These are phyloP conservation scores for Penicillium psychrofluorescens DNA, from an alignment of 495 filamentous ascomycete genomes.

Conservation along the genomic window DNA sequence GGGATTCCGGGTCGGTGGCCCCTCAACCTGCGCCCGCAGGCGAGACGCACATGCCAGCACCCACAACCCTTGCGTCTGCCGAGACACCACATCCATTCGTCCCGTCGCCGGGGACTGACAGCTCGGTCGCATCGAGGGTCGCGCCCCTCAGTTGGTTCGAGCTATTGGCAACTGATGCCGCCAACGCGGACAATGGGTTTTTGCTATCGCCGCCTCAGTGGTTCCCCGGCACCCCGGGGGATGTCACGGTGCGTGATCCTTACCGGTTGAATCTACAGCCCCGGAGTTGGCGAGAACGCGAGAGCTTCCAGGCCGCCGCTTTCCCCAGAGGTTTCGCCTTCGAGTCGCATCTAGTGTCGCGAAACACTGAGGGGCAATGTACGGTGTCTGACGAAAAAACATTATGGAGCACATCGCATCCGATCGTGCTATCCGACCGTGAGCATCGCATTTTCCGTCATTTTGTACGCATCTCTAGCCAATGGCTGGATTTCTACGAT, in stretches of 20 bases:
- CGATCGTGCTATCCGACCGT: constrained; percentile 12
- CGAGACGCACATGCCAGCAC: not conserved
- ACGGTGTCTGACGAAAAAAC: constrained; percentile 8
- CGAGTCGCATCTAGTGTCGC: constrained; percentile 3
- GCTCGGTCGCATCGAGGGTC: constrained; percentile 8
- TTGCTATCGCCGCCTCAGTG: constrained; percentile 14
- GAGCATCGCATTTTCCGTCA: constrained; percentile 16
- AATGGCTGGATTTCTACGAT: constrained; percentile 21
- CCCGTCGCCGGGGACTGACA: constrained; percentile 19
- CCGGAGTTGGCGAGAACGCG: constrained; percentile 10
- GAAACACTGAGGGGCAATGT: constrained; percentile 1
- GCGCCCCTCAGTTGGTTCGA: constrained; percentile 27
- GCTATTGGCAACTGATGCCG: constrained; percentile 21
- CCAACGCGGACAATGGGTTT: constrained; percentile 18
- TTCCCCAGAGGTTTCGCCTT: constrained; percentile 5
- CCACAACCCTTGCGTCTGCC: not conserved
- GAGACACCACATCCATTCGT: constrained; percentile 5
- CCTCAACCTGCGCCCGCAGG: not conserved
- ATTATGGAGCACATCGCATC: constrained; percentile 10
- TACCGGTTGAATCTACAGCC: constrained; percentile 13
- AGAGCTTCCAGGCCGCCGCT: constrained; percentile 24
- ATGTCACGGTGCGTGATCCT: not conserved
- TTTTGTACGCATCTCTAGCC: constrained; percentile 14
- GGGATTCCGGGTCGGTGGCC: not conserved
- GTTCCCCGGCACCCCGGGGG: not conserved